These are phyloP conservation scores for Epichloe uncinata DNA, from an alignment of 2,329 filamentous ascomycete species.

Conservation along the genomic window DNA sequence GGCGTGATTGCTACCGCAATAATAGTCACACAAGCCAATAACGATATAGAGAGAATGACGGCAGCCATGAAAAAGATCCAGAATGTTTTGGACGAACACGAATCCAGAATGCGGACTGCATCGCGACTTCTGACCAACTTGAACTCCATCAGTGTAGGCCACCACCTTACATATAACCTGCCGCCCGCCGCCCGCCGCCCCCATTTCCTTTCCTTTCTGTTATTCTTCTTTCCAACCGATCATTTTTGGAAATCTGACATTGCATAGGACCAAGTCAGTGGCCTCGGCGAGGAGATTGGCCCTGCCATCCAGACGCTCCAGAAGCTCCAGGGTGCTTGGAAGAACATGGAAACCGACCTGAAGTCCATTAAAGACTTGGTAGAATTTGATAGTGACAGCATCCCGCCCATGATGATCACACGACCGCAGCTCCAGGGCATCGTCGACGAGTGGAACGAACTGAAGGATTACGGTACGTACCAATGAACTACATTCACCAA, in stretches of 20 bases:
- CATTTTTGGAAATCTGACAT: not conserved
- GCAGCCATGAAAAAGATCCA: not conserved
- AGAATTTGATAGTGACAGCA: not conserved
- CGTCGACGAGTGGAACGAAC: constrained; percentile 1
- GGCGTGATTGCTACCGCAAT: too few species aligned
- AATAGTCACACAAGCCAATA: too few species aligned
- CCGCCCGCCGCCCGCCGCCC: too few species aligned
- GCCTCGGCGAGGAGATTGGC: not conserved
- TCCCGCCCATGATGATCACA: not conserved
- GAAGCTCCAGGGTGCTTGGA: not conserved
- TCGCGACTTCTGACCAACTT: not conserved
- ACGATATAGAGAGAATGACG: too few species aligned
- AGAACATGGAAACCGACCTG: constrained; percentile 1
- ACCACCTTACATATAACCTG: not conserved
- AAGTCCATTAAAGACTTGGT: not conserved
- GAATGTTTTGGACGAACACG: not conserved
- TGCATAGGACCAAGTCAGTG: not conserved
- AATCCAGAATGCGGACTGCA: not conserved
- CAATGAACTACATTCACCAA: too few species aligned
- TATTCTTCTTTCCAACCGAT: too few species aligned
- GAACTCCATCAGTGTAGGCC: not conserved
- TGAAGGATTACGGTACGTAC: not conserved
- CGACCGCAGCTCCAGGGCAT: not conserved
- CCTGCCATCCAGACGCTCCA: not conserved
- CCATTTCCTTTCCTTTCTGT: too few species aligned